Evolutionary conservation across 1,284 basidiomycete species (phyloP).

Genomic region (Puccinia hordei): DNA sequence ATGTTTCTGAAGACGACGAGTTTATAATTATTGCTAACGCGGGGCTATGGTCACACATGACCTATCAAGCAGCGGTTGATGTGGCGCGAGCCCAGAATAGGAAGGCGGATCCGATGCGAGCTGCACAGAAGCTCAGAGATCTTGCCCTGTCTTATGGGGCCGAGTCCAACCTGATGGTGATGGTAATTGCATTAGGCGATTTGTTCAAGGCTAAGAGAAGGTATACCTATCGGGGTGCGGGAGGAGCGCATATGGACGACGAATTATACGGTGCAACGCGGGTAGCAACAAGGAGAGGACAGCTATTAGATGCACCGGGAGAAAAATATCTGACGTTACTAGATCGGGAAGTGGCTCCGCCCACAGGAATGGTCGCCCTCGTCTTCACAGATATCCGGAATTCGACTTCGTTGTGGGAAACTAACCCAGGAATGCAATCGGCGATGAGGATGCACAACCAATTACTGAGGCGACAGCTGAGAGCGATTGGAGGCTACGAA

Average conservation of each 20-base stretch:
- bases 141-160: conserved; percentile 97
- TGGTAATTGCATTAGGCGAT: conserved; percentile 86
- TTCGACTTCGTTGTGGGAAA: conserved; percentile 96
- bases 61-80: conserved; percentile 94
- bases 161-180: conserved; percentile 92
- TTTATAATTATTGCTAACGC: conserved; percentile 94
- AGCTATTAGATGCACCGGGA: conserved; percentile 54
- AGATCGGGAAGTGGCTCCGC: conserved; percentile 80
- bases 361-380: conserved; percentile 83
- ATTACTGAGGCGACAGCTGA: conserved; percentile 80
- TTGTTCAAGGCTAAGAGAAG: conserved; percentile 66
- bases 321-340: conserved; percentile 65
- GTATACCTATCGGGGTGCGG: conserved; percentile 61
- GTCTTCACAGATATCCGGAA: conserved; percentile 99
- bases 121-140: conserved; percentile 93
- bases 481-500: conserved; percentile 93
- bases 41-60: conserved; percentile 90
- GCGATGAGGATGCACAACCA: conserved; percentile 91
- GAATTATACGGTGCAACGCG: conserved; percentile 53
- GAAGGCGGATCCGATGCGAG: conserved; percentile 84
- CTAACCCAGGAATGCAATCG: conserved; percentile 91
- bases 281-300: conserved; percentile 56
- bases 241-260: conserved; percentile 54
- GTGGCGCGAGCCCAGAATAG: conserved; percentile 79
- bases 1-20: conserved; percentile 83